Base-by-base conservation (phyloP, 1,139 yeast species). In the Kodamaea suecica region DNA sequence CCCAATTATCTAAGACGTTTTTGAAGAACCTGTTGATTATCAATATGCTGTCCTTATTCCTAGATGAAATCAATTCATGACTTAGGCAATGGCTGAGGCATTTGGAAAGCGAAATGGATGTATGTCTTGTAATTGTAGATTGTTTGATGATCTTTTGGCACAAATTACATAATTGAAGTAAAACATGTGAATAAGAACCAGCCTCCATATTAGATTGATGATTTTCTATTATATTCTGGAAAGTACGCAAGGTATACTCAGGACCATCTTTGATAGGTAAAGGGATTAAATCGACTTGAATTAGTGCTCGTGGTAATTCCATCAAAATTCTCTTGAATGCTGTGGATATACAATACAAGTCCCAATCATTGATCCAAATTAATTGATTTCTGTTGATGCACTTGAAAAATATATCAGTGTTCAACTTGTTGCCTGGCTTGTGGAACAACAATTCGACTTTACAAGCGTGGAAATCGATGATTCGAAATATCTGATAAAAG, bases 291-390 rank as follows among this genome's bases (percentile, higher is more conserved):
- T 61, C 59, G 4, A 70, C 56, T 1, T 78, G 70, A 17, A 78
- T 60, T 29, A 78, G 55, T 1, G 77, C 70, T 15, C 49, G 48
- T 1, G 73, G 64, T 15, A 76, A 62, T 20, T 66, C 73, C 47
- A 60, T 59, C 23, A 78, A 45, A 11, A 78, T 61, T 41, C 67
- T 64, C 41, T 78, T 65, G 49, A 75, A 77, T 2, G 72, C 63
- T 1, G 80, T 66, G 5, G 78, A 77, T 35, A 79, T 67, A 33
- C 80, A 74, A 50, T 76, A 74, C 33, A 78, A 59, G 50, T 78
- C 81, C 84, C 84, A 79, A 69, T 53, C 84, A 62, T 58, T 78
- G 42, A 66, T 77, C 81, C 66, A 78, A 42, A 62, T 65, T 54
- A 60, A 61, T 63, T 69, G 76, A 50, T 77, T 76, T 40, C 84